Base-by-base conservation (phyloP, 495 filamentous ascomycete genomes). In the Barbatosphaeria neglecta region DNA sequence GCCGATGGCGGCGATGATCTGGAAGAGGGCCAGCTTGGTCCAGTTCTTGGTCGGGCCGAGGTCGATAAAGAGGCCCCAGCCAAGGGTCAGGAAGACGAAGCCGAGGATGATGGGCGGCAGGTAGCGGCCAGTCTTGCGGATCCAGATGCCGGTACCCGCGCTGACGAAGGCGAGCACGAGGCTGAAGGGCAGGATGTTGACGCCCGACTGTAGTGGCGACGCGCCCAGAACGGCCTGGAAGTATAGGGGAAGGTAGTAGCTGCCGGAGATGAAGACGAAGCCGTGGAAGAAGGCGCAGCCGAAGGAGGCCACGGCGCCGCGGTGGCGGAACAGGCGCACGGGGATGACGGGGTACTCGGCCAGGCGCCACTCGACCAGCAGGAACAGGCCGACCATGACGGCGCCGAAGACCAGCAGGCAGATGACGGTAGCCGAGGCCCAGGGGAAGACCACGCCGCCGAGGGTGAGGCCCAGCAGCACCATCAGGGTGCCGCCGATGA, bases 341-440 rank as follows among this genome's bases (percentile, higher is more conserved):
- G 89, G 89, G 55, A 90, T 87, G 38, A 94, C 70, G 1, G 89
- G 87, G 51, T 81, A 82, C 25, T 78, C 73, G 48, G 88, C 86
- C 4, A 90, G 44, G 51, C 80, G 81, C 73, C 70, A 77, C 58
- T 93, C 86, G 55, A 79, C 71, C 1, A 86, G 16, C 54, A 78
- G 63, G 57, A 89, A 92, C 22, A 85, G 45, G 6, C 51, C 66
- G 43, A 77, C 72, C n/a, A 73, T 73, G 10, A 82, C 27, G 22
- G 82, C 35, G 8, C 89, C 87, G 52, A 90, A 87, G 23, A 92
- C 65, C 48, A 94, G 74, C 18, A 92, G 68, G 61, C 85, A 88
- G 45, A 94, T 72, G 37, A 92, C 84, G 0, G 72, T 81, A 0
- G 83, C 64, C 0, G 86, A 90, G 45, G 54, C 54, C 88, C 88